These are phyloP conservation scores for Phytophthora melonis DNA, from an alignment of 352 stramenopile species.

Conservation along the genomic window DNA sequence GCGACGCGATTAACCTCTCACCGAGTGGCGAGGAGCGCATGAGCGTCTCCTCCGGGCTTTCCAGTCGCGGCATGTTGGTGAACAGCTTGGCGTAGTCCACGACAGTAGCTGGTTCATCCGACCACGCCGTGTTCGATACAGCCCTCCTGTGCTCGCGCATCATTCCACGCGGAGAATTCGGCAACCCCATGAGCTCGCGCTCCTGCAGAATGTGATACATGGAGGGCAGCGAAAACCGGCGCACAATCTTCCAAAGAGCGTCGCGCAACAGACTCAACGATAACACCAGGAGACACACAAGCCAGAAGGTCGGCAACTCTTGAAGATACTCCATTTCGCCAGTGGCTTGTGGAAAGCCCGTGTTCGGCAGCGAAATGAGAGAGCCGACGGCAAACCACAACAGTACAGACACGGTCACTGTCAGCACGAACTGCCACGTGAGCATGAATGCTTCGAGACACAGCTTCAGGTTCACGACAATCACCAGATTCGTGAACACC, in stretches of 20 bases:
- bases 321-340: conserved; percentile 80
- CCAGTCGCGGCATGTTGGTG: conserved; percentile 50
- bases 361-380: conserved; percentile 63
- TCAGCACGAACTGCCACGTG: conserved; percentile 78
- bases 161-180: conserved; percentile 68
- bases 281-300: conserved; percentile 66
- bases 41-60: conserved; percentile 66
- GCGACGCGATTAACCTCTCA: conserved; percentile 59
- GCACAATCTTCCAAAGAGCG: conserved; percentile 77
- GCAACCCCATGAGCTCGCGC: conserved; percentile 68
- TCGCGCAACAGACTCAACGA: conserved; percentile 74
- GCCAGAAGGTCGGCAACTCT: conserved; percentile 66
- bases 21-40: conserved; percentile 66
- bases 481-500: conserved; percentile 83
- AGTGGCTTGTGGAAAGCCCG: conserved; percentile 63
- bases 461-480: conserved; percentile 83
- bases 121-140: conserved; percentile 39
- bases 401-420: conserved; percentile 58
- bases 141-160: conserved; percentile 42
- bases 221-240: conserved; percentile 66
- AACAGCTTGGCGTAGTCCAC: conserved; percentile 66
- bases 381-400: conserved; percentile 74
- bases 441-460: conserved; percentile 79
- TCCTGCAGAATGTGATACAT: conserved; percentile 86
- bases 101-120: conserved; percentile 49